Evolutionary conservation across 495 filamentous ascomycete species (phyloP), one percentile per base, ranked within the genome.

Genomic region (Acidomyces sp.): DNA sequence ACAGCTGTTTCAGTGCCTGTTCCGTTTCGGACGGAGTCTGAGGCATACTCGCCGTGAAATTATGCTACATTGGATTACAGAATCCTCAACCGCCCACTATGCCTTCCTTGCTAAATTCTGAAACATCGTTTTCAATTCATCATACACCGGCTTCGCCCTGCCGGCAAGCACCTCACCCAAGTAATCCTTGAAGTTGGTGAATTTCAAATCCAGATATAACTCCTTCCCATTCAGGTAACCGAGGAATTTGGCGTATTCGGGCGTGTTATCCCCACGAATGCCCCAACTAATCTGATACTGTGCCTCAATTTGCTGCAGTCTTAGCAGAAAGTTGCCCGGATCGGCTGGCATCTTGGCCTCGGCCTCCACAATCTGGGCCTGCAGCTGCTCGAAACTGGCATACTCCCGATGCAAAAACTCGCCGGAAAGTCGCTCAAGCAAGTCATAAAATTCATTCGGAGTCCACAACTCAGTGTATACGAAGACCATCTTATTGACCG

Each of bases 221-320:
- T 75, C 70, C 45, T 67, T 66, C 16, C 65, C 62, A 38, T 66
- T 60, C 30, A 75, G 35, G 51, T 75, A 77, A 6, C 74, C 73
- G 6, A 78, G 59, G 49, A 76, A 75, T 41, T 64, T 64, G 21
- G 72, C 73, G 42, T 64, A 64, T 39, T 72, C 70, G 0, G 67
- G 68, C 34, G 61, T 68, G 50, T 77, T 75, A 39, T 78, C 73
- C 17, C 64, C 66, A 12, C 72, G 64, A 21, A 76, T 54, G 23
- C 62, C 65, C 66, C 66, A 70, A 0, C 64, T 67, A 35, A 68
- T 54, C 37, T 65, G 54, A 43, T 75, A 74, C 44, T 76, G 60
- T 41, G 63, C 57, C 12, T 64, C 43, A 17, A 62, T 60, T 0
- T 62, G 55, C 12, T 59, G 52, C 32, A 69, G 58, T 44, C 65